Base-by-base conservation (phyloP, 768 basidiomycete species). In the Rhodotorula kratochvilovae region DNA sequence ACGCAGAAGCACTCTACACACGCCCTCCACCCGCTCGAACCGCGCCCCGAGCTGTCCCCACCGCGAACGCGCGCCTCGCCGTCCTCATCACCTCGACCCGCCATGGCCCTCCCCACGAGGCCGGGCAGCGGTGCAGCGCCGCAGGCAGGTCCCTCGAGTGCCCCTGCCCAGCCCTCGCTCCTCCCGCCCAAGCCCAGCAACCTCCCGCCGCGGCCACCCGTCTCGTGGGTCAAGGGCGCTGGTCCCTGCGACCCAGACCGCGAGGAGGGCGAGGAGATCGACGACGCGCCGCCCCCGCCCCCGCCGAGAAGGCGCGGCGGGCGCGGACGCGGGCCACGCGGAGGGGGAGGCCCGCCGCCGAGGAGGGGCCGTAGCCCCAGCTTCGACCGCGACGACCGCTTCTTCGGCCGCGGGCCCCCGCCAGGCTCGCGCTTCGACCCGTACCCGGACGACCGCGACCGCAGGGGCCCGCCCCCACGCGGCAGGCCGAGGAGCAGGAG, bases 181-280 rank as follows among this genome's bases (percentile, higher is more conserved):
- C 63, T 70, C 35, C 63, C 69, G 25, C 63, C 58, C 23, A 70
- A 70, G 51, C 69, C 69, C 19, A 42, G 43, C 25, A 63, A 63
- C 21, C 69, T 70, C 23, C 69, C 69, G 23, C 33, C 55, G 5
- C 48, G 63, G 21, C 63, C 68, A 25, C 10, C 35, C 36, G 35
- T 39, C 23, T 21, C 68, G 10, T 58, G 36, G 29, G 45, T 25
- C 48, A 62, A 36, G 61, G 39, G 17, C 48, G 27, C 35, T 2
- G 39, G 39, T 13, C 61, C 33, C 31, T 13, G 8, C 35, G 61
- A 53, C 42, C 39, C 42, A 15, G 58, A 71, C 25, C 70, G 70
- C n/a, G 70, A 71, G n/a, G 70, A 71, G 51, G 70, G 70, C 21
- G 70, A 71, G n/a, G 70, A 71, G 65, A n/a, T 31, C 13, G 70